Evolutionary conservation across 2,329 filamentous ascomycete species (phyloP), one percentile per base, ranked within the genome.

Genomic region (Dendrostoma leiphaemia): DNA sequence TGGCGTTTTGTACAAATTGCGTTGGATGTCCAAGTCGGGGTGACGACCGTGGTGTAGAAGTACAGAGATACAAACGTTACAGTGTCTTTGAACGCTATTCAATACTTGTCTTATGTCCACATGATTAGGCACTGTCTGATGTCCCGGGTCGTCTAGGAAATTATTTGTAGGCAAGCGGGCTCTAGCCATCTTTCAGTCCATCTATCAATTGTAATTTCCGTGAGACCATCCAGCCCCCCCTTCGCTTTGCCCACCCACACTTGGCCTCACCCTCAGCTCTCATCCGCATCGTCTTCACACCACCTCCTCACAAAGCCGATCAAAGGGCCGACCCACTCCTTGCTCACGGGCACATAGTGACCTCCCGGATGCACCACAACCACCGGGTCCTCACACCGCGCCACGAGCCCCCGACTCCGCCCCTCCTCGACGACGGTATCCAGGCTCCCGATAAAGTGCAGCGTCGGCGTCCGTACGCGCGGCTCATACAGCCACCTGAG

Each of bases 371-470:
- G 91, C 63, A 88, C 81, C 62, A 83, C 66, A 60, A 83, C 76
- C 65, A 76, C 43, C 0, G 78, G 76, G 28, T 76, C 78, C 26
- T 71, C 76, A 68, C 85, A 90, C 44, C 80, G 77, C 23, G 91
- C 84, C 3, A 89, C 78, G 54, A 97, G 71, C 21, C 76, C 80
- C 63, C 81, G 75, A 67, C 84, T 90, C 64, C 90, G 76, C 50
- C 71, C 71, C 74, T 97, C 92, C 29, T 91, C 89, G 0, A 97
- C 92, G 1, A 97, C 90, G 3, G 88, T 90, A 73, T 97, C 93
- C 62, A 96, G 74, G 51, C 84, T 87, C 1, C 93, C 93, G 24
- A 96, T 69, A 62, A 91, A 88, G 73, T 96, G 91, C 71, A 96
- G 68, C 59, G 89, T 83, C 0, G 90, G 89, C 56, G 92, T 96